Evolutionary conservation across 164 flowering plant species (phyloP), one percentile per base, ranked within the genome.

Genomic region (Vitis labrusca): DNA sequence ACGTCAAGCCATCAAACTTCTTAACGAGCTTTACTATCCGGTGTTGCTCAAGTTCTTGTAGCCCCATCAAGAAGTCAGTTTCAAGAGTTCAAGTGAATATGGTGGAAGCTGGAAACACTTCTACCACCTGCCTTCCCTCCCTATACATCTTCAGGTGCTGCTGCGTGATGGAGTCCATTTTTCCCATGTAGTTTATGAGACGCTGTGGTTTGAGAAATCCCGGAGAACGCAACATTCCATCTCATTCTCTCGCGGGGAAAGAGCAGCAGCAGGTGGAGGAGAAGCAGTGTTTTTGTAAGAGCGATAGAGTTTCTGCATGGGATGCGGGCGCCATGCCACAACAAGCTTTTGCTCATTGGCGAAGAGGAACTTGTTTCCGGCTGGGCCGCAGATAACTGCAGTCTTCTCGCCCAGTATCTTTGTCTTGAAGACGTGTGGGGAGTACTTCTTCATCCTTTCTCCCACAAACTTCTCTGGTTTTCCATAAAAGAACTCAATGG

Each of bases 261-360:
- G 70, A 23, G 27, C 27, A 23, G 27, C 27, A 82, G 15, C 51
- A 5, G 80, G 70, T 56, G 74, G 76, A 2, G 16, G 14, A 3
- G 80, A 71, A 23, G 76, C 27, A 23, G 27, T 23, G 27, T 23
- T 23, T 23, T 23, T 23, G 27, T 23, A 23, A 23, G 27, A 68
- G 9, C 83, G 83, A 73, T 82, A 82, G 61, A 82, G 63, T 51
- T 80, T 84, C 64, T 76, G 64, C 19, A 84, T 75, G 7, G 84
- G 68, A 19, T 19, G 19, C 0, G 85, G 85, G 84, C 82, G 82
- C 88, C 88, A 82, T 0, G 81, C 63, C 8, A 29, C 37, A 8
- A 84, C 81, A 19, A 84, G 81, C 69, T 82, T 84, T 75, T 76
- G 72, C 79, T 85, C 89, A 63, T 85, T 85, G 8, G 87, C 80